Evolutionary conservation across 2,329 filamentous ascomycete genomes (phyloP).

Genomic region (Epichloe baconii): DNA sequence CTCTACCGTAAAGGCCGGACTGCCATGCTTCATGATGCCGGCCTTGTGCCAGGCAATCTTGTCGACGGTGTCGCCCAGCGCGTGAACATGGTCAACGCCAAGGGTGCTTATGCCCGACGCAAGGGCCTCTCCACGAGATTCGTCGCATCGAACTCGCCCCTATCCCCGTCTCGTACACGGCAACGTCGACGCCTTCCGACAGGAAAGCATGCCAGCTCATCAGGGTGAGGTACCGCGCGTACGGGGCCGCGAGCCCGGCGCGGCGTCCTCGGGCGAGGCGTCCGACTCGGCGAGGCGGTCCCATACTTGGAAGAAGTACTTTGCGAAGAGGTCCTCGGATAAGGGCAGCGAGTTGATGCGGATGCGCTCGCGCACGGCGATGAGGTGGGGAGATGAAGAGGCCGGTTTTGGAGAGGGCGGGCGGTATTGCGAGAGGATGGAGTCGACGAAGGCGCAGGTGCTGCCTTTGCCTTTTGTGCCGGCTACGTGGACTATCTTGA

Average conservation of each 20-base stretch:
- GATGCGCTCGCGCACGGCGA: conserved; percentile 55
- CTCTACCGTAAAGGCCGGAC: conserved; percentile 42
- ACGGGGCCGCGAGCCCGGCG: conserved; percentile 35
- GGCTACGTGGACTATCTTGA: conserved; percentile 57
- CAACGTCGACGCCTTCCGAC: conserved; percentile 45
- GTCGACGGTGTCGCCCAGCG: conserved; percentile 48
- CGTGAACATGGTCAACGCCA: conserved; percentile 54
- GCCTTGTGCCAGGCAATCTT: conserved; percentile 65
- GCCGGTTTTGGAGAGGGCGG: conserved; percentile 35
- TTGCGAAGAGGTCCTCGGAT: conserved; percentile 43
- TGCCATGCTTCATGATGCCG: conserved; percentile 52
- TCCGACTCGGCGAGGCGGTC: conserved; percentile 33
- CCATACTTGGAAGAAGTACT: conserved; percentile 58
- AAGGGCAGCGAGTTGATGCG: conserved; percentile 46
- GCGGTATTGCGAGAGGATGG: conserved; percentile 44
- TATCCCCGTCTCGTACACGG: conserved; percentile 54
- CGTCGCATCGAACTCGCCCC: conserved; percentile 59
- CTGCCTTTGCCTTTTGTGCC: conserved; percentile 70
- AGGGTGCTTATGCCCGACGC: conserved; percentile 51
- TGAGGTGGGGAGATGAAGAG: conserved; percentile 59
- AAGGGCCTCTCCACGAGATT: conserved; percentile 48
- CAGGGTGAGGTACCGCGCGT: conserved; percentile 51
- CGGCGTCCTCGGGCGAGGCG: conserved; percentile 19
- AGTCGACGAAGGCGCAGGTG: conserved; percentile 54
- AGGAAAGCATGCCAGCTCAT: conserved; percentile 55